Conservation (phyloP, 805 yeast species). For the Saturnispora sekii region DNA sequence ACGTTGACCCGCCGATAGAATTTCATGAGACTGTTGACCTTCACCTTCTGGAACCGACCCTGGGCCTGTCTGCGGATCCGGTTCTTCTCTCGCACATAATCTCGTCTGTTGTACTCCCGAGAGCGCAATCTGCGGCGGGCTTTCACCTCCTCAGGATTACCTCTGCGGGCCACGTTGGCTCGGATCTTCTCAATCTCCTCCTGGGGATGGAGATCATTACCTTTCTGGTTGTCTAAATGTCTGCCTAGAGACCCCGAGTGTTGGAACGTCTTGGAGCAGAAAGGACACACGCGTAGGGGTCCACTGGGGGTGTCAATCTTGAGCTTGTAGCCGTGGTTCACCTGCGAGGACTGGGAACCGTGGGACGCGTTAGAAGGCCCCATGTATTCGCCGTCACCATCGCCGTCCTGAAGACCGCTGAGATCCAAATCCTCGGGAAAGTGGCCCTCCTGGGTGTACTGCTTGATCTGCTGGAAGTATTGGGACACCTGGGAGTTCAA, state of each 20-base stretch:
- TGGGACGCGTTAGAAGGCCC: not conserved
- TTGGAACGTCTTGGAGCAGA: slow-evolving; percentile 44
- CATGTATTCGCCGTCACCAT: not conserved
- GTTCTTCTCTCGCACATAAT: slow-evolving; percentile 38
- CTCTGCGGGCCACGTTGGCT: slow-evolving; percentile 41
- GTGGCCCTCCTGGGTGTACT: slow-evolving; percentile 14
- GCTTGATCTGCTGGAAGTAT: slow-evolving; percentile 20
- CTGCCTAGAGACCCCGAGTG: slow-evolving; percentile 53
- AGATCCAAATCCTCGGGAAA: slow-evolving; percentile 15
- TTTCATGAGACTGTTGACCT: slow-evolving; percentile 25
- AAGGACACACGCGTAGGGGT: slow-evolving; percentile 27
- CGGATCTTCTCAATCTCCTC: slow-evolving; percentile 38
- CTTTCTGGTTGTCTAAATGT: slow-evolving; percentile 48
- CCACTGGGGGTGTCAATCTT: not conserved
- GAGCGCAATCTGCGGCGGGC: slow-evolving; percentile 33
- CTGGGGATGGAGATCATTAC: slow-evolving; percentile 41
- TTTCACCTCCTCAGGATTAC: slow-evolving; percentile 34
- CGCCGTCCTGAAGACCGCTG: not conserved
- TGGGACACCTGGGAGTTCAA: slow-evolving; percentile 23
- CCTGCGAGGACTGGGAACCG: no score
- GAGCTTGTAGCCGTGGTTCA: not conserved
- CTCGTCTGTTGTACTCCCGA: slow-evolving; percentile 36
- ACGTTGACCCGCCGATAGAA: slow-evolving; percentile 30
- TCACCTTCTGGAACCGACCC: slow-evolving; percentile 34
- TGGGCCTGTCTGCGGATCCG: slow-evolving; percentile 35